Conservation (phyloP, 2,329 filamentous ascomycete species). For the Byssothecium circinans region DNA sequence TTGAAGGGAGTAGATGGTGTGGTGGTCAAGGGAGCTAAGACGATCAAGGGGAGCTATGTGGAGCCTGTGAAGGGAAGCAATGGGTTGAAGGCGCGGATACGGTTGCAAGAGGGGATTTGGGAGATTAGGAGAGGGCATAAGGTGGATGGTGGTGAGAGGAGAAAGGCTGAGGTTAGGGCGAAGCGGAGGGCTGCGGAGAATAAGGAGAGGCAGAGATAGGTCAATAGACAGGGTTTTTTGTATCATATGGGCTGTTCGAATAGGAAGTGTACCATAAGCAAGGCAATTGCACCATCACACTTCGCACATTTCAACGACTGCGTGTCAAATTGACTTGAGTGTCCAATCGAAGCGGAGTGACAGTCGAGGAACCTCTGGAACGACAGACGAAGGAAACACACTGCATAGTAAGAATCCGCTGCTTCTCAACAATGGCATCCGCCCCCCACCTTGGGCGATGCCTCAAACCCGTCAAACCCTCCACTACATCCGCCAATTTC, state of each 20-base stretch:
- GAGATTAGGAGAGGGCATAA: conserved; percentile 84
- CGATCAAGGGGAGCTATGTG: conserved; percentile 75
- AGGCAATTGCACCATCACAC: too few relatives aligned
- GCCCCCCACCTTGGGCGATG: conserved; percentile 1
- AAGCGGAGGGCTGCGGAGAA: conserved; percentile 81
- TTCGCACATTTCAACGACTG: too few relatives aligned
- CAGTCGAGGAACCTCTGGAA: too few relatives aligned
- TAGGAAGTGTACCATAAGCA: neutral
- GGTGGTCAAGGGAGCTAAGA: conserved; percentile 66
- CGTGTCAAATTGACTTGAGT: too few relatives aligned
- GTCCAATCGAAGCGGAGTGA: too few relatives aligned
- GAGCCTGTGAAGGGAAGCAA: conserved; percentile 64
- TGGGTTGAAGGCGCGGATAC: conserved; percentile 65
- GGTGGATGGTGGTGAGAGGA: conserved; percentile 94
- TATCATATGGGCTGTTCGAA: neutral
- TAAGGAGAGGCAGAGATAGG: conserved; percentile 61
- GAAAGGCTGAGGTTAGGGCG: conserved; percentile 80
- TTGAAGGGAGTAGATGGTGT: conserved; percentile 64
- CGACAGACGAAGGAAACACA: too few relatives aligned
- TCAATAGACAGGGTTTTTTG: neutral
- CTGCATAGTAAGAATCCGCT: too few relatives aligned
- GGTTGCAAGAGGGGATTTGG: conserved; percentile 86
- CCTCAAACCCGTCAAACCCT: conserved; percentile 20
- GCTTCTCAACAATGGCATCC: too few relatives aligned
- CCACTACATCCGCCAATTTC: conserved; percentile 17